Conservation (phyloP, 352 stramenopile genomes). For the Pythium rhizo-oryzae region DNA sequence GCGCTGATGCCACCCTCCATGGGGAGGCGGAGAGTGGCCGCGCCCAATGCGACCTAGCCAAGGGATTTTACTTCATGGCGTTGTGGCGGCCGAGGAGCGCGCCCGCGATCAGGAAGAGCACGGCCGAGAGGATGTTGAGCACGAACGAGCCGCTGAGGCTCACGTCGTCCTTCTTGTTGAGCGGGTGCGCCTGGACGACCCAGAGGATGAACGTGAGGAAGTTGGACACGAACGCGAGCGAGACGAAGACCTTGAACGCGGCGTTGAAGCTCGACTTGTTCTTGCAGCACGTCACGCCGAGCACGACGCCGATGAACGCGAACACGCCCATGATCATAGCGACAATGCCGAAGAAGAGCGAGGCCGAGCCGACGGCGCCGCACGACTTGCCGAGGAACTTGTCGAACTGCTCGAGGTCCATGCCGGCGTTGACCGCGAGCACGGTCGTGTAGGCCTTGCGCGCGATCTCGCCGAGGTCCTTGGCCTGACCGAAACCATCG, state of each 20-base stretch:
- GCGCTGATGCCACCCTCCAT: too few species aligned
- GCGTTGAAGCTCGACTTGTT: slow-evolving; percentile 63
- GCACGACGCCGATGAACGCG: slow-evolving; percentile 51
- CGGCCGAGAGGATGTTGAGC: slow-evolving; percentile 45
- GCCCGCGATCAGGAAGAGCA: slow-evolving; percentile 47
- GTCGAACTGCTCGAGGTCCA: slow-evolving; percentile 55
- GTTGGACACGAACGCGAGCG: slow-evolving; percentile 42
- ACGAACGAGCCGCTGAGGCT: slow-evolving; percentile 61
- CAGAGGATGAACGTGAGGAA: slow-evolving; percentile 65
- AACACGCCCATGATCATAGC: slow-evolving; percentile 44
- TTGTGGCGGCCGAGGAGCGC: slow-evolving; percentile 33
- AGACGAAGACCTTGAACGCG: slow-evolving; percentile 45
- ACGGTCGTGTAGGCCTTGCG: slow-evolving; percentile 37
- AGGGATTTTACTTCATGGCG: slow-evolving; percentile 23
- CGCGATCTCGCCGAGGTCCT: slow-evolving; percentile 29
- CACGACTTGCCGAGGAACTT: slow-evolving; percentile 69
- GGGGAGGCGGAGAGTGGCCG: too few species aligned
- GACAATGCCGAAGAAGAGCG: slow-evolving; percentile 49
- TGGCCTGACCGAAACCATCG: slow-evolving; percentile 49
- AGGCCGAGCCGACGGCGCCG: slow-evolving; percentile 42
- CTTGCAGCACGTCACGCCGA: slow-evolving; percentile 76
- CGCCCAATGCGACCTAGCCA: too few species aligned
- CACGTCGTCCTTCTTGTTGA: slow-evolving; percentile 63
- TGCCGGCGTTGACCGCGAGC: slow-evolving; percentile 45
- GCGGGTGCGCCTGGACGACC: slow-evolving; percentile 53